Evolutionary conservation across 2,329 filamentous ascomycete genomes (phyloP), one percentile per base, ranked within the genome.

Genomic region (Colletotrichum salicis): DNA sequence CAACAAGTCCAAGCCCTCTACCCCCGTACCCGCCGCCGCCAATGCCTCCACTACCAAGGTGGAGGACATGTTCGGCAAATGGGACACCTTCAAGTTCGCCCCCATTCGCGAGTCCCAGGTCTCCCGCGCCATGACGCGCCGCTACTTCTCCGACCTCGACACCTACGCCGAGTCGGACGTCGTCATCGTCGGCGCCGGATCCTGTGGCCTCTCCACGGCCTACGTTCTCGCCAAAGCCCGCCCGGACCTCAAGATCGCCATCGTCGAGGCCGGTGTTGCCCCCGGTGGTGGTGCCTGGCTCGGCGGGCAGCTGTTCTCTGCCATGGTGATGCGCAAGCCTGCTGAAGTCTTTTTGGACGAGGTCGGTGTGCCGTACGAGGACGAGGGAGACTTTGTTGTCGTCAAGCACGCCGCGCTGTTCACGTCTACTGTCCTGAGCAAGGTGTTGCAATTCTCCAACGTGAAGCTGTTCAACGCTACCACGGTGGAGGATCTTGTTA

Each of bases 401-500:
- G 95, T 97, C 81, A 97, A 96, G 90, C 95, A 97, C 83, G 95
- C 95, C 41, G 94, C 95, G 0, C 89, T 97, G 73, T 97, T 97
- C 87, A 98, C 95, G 37, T 94, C 92, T 72, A 97, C 95, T 31
- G 86, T 98, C 71, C 85, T 98, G 77, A 92, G 92, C 80, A 93
- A 93, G 83, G 95, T 98, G 11, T 86, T 98, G 63, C 84, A 89
- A 71, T 93, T 97, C 85, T 93, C 94, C 74, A 97, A 98, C 83
- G 90, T 97, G 79, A 98, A 98, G 89, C 91, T 98, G 74, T 98
- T 97, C 90, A 98, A 98, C 81, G 95, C 95, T 48, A 97, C 95
- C 45, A 89, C 93, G 24, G 95, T 98, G 55, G 95, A 98, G 84
- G 95, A 98, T 79, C 86, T 98, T 74, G 96, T 98, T 83, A 97